Conservation (phyloP, 768 basidiomycete genomes). For the Psilocybe cyanescens region DNA sequence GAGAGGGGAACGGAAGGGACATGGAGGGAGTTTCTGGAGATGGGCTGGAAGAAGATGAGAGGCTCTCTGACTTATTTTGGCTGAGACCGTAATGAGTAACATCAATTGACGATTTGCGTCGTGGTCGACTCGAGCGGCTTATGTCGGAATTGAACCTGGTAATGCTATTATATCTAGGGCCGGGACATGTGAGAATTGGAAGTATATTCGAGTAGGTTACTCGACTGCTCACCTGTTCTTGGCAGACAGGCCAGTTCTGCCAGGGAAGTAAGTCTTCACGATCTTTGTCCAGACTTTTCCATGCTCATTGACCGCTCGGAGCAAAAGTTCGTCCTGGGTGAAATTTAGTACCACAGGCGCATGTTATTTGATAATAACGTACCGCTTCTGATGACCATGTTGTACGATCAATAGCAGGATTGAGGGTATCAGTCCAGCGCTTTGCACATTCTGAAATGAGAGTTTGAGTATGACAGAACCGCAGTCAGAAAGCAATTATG, state of each 20-base stretch:
- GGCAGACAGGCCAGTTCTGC: slow-evolving; percentile 59
- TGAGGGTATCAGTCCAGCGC: slow-evolving; percentile 64
- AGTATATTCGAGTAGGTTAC: neutral
- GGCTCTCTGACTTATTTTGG: slow-evolving; percentile 38
- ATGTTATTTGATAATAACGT: slow-evolving; percentile 19
- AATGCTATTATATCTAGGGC: slow-evolving; percentile 52
- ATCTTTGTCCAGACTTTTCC: slow-evolving; percentile 68
- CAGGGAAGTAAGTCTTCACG: slow-evolving; percentile 63
- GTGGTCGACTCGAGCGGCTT: slow-evolving; percentile 35
- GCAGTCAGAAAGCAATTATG: neutral
- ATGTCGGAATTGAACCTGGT: slow-evolving; percentile 49
- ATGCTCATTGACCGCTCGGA: slow-evolving; percentile 56
- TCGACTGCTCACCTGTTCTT: slow-evolving; percentile 52
- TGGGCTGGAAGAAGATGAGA: slow-evolving; percentile 44
- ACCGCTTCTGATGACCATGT: slow-evolving; percentile 62
- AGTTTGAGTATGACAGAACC: slow-evolving; percentile 19
- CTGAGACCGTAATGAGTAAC: slow-evolving; percentile 30
- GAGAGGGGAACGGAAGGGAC: slow-evolving; percentile 25
- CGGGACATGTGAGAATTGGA: slow-evolving; percentile 9
- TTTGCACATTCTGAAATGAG: slow-evolving; percentile 55
- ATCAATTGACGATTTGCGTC: slow-evolving; percentile 39
- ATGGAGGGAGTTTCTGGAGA: slow-evolving; percentile 38
- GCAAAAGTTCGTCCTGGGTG: slow-evolving; percentile 52
- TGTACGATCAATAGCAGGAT: slow-evolving; percentile 62
- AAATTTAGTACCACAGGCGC: slow-evolving; percentile 2